Base-by-base conservation (phyloP, 1,284 basidiomycete genomes). In the Vanrija pseudolonga region DNA sequence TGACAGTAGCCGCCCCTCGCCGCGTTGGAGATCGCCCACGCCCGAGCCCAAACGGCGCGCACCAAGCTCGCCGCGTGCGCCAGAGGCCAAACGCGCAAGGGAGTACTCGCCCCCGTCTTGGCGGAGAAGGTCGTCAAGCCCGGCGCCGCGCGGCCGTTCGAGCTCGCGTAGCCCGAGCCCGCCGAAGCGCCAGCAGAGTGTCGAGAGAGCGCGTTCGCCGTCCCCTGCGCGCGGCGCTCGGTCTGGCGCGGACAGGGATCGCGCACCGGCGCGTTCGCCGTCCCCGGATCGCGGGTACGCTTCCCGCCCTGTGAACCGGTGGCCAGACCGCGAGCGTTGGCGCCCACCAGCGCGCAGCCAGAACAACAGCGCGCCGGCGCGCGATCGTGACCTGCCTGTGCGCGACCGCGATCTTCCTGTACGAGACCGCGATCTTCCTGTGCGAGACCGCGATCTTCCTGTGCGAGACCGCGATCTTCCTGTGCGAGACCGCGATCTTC, bases 251-350 rank as follows among this genome's bases (percentile, higher is more conserved):
- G 6, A 24, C 9, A 55, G 56, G n/a, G 59, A 61, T 5, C 48
- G 58, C 3, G 61, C 63, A 53, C 53, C 56, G 2, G 28, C 55
- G 9, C 64, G 55, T 6, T 41, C 53, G 6, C 55, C 57, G 28
- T 48, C 52, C 19, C 56, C 24, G 9, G n/a, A 11, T 14, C 55
- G 42, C 36, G 51, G 37, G 28, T 28, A 18, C 43, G 43, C 19
- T 26, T 24, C 8, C 41, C 49, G 18, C 20, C 17, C 9, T 3
- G 20, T 22, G 38, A n/a, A 15, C 20, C n/a, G 37, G 15, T 48
- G 47, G 39, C 32, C 43, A 18, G 61, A 59, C 24, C 50, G 57
- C 7, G 50, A 36, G 6, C 49, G 61, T 32, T 32, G 32, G 32
- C 32, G 32, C 11, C 32, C 32, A 12, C 9, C 32, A 12, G 12